Evolutionary conservation across 352 stramenopile species (phyloP).

Genomic region (Thraustochytrium sp.): DNA sequence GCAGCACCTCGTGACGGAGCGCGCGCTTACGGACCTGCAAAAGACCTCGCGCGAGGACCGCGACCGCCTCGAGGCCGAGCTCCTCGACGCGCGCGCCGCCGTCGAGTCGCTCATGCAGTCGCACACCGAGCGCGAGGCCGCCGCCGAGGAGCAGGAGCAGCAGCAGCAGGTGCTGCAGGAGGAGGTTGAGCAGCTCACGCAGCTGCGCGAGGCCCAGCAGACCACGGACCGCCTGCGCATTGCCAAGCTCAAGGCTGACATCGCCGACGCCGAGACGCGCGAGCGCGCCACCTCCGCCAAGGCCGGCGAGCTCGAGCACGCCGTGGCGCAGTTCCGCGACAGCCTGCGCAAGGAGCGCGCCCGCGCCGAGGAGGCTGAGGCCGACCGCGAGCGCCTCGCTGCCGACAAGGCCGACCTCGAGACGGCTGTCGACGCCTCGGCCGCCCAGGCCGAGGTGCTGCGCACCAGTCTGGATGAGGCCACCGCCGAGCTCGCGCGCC

Average conservation of each 20-base stretch:
- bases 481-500: constrained; percentile 23
- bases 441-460: background rate
- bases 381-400: background rate
- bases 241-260: background rate
- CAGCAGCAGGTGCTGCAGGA: constrained; percentile 24
- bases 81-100: background rate
- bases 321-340: constrained; percentile 6
- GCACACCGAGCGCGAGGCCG: background rate
- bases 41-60: background rate
- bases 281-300: background rate
- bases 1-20: background rate
- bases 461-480: background rate
- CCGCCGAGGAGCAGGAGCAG: constrained; percentile 18
- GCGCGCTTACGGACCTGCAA: background rate
- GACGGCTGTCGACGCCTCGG: background rate
- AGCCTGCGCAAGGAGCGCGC: background rate
- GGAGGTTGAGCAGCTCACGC: constrained; percentile 43
- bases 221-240: constrained; percentile 7
- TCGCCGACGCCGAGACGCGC: background rate
- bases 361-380: constrained; percentile 2
- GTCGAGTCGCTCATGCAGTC: background rate
- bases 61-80: background rate
- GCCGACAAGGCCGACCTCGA: constrained; percentile 1
- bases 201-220: constrained; percentile 32
- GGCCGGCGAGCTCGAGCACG: constrained; percentile 13